Evolutionary conservation across 2,329 filamentous ascomycete species (phyloP).

Genomic region (Elsinoe ampelina): DNA sequence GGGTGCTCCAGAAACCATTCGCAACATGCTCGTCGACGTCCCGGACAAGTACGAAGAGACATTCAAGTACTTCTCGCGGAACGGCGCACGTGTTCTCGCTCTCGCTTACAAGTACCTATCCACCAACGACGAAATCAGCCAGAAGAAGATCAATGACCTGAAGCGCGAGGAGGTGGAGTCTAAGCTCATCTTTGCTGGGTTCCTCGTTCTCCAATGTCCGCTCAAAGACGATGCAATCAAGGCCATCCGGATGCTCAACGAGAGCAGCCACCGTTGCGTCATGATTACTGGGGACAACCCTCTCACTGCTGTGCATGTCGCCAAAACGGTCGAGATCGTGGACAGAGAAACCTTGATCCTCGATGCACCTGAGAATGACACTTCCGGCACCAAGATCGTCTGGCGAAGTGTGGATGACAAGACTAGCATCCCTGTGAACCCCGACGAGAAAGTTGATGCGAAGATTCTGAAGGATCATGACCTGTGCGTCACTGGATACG

Average conservation of each 20-base stretch:
- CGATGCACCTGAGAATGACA: conserved; percentile 86
- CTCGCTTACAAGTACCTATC: conserved; percentile 90
- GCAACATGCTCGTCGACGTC: conserved; percentile 76
- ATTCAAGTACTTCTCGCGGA: conserved; percentile 94
- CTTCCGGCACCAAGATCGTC: conserved; percentile 68
- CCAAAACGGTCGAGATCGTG: conserved; percentile 91
- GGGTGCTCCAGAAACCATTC: conserved; percentile 93
- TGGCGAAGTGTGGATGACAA: conserved; percentile 96
- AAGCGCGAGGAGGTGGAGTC: conserved; percentile 88
- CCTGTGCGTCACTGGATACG: conserved; percentile 91
- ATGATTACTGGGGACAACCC: conserved; percentile 99
- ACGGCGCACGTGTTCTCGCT: conserved; percentile 86
- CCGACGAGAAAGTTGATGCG: conserved; percentile 66
- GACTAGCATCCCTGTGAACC: conserved; percentile 74
- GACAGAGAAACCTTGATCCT: conserved; percentile 91
- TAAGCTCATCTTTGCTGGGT: conserved; percentile 80
- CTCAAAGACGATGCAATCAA: conserved; percentile 94
- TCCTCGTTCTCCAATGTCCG: conserved; percentile 89
- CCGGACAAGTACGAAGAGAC: conserved; percentile 93
- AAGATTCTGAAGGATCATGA: conserved; percentile 79
- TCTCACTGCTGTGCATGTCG: conserved; percentile 90
- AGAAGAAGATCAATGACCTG: conserved; percentile 80
- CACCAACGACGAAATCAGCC: conserved; percentile 68
- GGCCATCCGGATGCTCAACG: conserved; percentile 92
- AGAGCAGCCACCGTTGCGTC: conserved; percentile 94